Base-by-base conservation (phyloP, 495 filamentous ascomycete genomes). In the Rhypophila decipiens region DNA sequence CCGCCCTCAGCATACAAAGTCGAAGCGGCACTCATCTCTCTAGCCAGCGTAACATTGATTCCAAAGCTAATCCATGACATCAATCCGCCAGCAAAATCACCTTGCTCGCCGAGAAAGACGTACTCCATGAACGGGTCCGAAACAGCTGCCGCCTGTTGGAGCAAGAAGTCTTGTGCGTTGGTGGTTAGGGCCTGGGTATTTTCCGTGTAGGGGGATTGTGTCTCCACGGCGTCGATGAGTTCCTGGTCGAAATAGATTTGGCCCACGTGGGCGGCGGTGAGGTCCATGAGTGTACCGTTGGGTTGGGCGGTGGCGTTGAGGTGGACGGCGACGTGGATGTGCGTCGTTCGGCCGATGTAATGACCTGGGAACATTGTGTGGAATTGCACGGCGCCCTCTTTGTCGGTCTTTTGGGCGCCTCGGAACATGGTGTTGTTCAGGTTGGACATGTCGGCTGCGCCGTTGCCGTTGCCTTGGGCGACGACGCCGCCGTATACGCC, bases 181-280 rank as follows among this genome's bases (percentile, higher is more conserved):
- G 61, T 52, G 1, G 72, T 79, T 27, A 78, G 50, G 1, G 31
- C 27, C 40, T 79, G 74, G 0, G 65, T 76, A 69, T 84, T 84
- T 39, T 63, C 68, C 45, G 43, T 73, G 55, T 85, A 85, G 0
- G 75, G 77, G 42, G 62, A 64, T 9, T 65, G 72, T 13, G 66
- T 58, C 54, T 82, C 76, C 33, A 86, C 77, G 24, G 68, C 71
- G 10, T 52, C 60, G 50, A 78, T 72, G 17, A 84, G 71, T 22
- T 66, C 70, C 55, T 85, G 72, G 44, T 78, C 76, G 63, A 76
- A 86, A 74, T 80, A 86, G 13, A 85, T 50, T 59, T 85, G 80
- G 48, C 80, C 66, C 44, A 83, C 67, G 58, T 86, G 78, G n/a
- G 69, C 61, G 35, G 77, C 62, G 5, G 55, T 56, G 19, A 44